phyloP scores from a whole-genome alignment of 441 rosid genomes.

The Jatropha podagrica region DNA sequence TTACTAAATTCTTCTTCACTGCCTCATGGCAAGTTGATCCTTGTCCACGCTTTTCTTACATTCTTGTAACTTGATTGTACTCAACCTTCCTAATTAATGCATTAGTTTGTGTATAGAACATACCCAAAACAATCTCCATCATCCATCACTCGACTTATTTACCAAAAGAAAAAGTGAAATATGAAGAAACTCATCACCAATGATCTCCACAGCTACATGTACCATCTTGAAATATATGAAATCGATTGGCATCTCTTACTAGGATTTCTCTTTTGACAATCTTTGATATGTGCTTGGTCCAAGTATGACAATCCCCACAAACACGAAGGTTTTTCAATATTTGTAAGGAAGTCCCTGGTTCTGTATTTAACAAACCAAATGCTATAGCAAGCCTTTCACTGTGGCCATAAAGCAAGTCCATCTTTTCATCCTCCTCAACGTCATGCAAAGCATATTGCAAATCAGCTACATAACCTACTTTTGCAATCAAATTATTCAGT shows the following conservation, averaged over 20 bases:
- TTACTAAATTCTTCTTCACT: background rate
- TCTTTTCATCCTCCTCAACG: conserved; percentile 63
- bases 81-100: background rate
- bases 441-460: conserved; percentile 53
- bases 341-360: conserved; percentile 55
- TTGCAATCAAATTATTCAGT: conserved; percentile 47
- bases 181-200: conserved; percentile 40
- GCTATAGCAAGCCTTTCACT: conserved; percentile 79
- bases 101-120: background rate
- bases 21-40: background rate
- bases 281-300: conserved; percentile 54
- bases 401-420: conserved; percentile 55
- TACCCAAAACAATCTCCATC: background rate
- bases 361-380: conserved; percentile 61
- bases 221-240: conserved; percentile 63
- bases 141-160: background rate
- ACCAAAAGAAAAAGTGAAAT: background rate
- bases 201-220: conserved; percentile 61
- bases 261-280: conserved; percentile 56
- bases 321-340: conserved; percentile 79
- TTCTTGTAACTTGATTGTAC: background rate
- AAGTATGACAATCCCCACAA: conserved; percentile 67
- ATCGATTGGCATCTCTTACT: conserved; percentile 68
- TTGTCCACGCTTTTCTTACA: background rate
- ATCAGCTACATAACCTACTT: conserved; percentile 63